These are phyloP conservation scores for Leptographium lundbergii DNA, from an alignment of 2,329 filamentous ascomycete genomes.

Conservation along the genomic window DNA sequence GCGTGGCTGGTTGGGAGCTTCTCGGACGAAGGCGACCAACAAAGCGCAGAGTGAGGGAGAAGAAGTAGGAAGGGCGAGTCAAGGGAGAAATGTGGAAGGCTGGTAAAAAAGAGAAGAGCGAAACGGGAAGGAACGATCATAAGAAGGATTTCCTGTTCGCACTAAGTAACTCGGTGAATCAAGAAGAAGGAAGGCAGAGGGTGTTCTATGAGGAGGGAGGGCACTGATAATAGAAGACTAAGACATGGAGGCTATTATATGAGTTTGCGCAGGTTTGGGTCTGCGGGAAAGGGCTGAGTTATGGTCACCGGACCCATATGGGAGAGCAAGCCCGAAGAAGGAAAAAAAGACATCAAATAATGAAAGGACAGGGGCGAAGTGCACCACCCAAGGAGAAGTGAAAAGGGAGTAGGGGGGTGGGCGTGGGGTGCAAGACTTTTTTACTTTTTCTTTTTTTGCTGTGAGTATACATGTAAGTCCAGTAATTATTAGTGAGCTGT, in stretches of 20 bases:
- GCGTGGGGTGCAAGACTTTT: neutral
- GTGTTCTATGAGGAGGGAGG: neutral
- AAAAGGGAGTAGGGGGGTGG: neutral
- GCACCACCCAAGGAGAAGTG: neutral
- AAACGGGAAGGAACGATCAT: neutral
- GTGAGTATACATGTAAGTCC: too few relatives aligned
- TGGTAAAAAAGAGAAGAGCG: neutral
- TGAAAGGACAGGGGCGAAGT: neutral
- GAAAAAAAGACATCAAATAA: neutral
- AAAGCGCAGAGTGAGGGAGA: too few relatives aligned
- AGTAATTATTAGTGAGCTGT: neutral
- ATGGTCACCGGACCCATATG: conserved; percentile 12
- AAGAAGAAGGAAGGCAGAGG: neutral
- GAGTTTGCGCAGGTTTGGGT: neutral
- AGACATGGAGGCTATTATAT: conserved; percentile 6
- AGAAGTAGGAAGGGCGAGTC: neutral
- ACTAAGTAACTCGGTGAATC: neutral
- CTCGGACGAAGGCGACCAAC: too few relatives aligned
- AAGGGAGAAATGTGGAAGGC: neutral
- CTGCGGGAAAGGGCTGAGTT: conserved; percentile 10
- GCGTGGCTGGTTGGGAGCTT: too few relatives aligned
- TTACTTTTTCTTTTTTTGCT: neutral
- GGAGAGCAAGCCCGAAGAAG: conserved; percentile 1
- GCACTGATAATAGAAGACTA: neutral
- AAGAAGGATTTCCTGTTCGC: neutral